Evolutionary conservation across 1,284 basidiomycete species (phyloP).

Genomic region (Mycosarcoma mackinlayi): DNA sequence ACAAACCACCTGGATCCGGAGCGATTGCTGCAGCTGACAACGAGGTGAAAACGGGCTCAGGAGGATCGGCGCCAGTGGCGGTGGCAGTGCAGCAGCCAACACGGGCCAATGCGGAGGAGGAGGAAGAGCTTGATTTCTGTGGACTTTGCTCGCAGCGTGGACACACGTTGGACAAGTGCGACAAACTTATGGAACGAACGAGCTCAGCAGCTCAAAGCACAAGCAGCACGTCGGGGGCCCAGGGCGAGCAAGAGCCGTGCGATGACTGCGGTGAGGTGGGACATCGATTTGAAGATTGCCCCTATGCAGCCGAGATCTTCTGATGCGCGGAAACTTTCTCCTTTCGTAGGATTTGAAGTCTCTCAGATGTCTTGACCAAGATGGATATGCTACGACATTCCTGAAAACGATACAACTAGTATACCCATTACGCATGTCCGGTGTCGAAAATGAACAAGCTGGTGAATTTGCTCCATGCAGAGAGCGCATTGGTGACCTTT

Average conservation of each 20-base stretch:
- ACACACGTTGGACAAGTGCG: slow-evolving; percentile 40
- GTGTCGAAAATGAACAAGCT: too few relatives aligned
- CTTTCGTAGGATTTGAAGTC: too few relatives aligned
- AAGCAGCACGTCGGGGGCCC: slow-evolving; percentile 1
- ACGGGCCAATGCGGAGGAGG: slow-evolving; percentile 18
- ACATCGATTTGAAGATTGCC: slow-evolving; percentile 54
- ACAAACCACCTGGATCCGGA: neutral
- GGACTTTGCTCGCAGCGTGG: slow-evolving; percentile 43
- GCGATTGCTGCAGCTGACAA: neutral
- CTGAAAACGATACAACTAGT: too few relatives aligned
- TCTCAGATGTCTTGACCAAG: neutral
- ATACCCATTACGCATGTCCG: too few relatives aligned
- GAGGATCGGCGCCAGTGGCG: too few relatives aligned
- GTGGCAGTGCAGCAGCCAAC: neutral
- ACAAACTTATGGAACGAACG: slow-evolving; percentile 14
- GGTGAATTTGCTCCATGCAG: too few relatives aligned
- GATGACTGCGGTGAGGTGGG: slow-evolving; percentile 57
- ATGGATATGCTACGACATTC: neutral
- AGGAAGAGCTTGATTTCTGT: slow-evolving; percentile 47
- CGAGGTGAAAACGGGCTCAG: too few relatives aligned
- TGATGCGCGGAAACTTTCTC: slow-evolving; percentile 7
- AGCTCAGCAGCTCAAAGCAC: neutral
- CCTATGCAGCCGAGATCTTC: slow-evolving; percentile 56
- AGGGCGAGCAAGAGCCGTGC: slow-evolving; percentile 44
- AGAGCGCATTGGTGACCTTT: too few relatives aligned